Conservation (phyloP, 768 basidiomycete genomes). For the Psilocybe tampanensis region DNA sequence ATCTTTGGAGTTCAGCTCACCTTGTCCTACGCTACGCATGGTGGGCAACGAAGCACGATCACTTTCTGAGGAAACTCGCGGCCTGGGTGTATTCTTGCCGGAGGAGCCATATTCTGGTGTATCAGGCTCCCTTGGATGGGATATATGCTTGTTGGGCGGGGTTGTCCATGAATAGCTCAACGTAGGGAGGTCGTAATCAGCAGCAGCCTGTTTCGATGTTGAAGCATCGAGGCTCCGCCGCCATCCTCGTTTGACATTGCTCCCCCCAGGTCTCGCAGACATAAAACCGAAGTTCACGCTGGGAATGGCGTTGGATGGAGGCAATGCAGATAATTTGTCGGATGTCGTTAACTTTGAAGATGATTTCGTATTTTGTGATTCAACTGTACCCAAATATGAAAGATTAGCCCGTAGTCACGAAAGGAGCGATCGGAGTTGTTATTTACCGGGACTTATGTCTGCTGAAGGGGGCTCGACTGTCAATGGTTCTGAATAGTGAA, state of each 20-base stretch:
- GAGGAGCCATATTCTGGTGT: conserved; percentile 36
- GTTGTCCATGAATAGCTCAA: conserved; percentile 3
- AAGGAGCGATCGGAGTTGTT: not conserved
- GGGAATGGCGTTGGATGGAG: not conserved
- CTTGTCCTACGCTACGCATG: conserved; percentile 40
- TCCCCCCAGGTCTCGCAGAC: conserved; percentile 12
- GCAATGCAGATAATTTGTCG: conserved; percentile 12
- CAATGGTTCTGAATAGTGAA: conserved; percentile 1
- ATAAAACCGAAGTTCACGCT: not conserved
- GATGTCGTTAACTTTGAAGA: conserved; percentile 9
- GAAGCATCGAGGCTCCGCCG: conserved; percentile 46
- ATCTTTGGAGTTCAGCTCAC: conserved; percentile 26
- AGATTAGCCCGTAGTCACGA: no score
- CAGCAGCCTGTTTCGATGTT: conserved; percentile 43
- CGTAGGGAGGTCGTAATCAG: conserved; percentile 19
- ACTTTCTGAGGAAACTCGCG: conserved; percentile 56
- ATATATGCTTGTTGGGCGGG: conserved; percentile 17
- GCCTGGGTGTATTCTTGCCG: conserved; percentile 47
- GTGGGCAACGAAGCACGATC: conserved; percentile 45
- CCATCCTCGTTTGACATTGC: conserved; percentile 26
- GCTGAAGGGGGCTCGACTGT: not conserved
- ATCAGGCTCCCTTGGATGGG: not conserved
- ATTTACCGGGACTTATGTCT: conserved; percentile 4
- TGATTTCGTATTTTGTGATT: conserved; percentile 4
- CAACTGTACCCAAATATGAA: not conserved